A percentile compares a stretch with the other conserved stretches of the same genome.
Conservation (phyloP, 2,329 filamentous ascomycete genomes). For the Fusarium brevicatenulatum region DNA sequence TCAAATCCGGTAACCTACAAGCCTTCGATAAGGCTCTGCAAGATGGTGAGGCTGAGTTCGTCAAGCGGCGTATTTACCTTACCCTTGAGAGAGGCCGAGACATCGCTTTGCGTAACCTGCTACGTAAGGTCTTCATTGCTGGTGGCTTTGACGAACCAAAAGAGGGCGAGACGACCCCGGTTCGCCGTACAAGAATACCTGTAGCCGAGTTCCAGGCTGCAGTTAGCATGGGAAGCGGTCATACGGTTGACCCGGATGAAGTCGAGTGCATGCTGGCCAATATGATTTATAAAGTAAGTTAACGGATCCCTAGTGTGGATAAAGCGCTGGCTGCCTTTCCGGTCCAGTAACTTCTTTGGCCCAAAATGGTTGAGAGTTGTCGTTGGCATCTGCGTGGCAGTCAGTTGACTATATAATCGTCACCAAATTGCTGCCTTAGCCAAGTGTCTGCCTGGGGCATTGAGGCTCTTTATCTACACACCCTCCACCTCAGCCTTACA, state of each 20-base stretch:
- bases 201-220: slow-evolving; percentile 87
- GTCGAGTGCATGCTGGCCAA: slow-evolving; percentile 96
- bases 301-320: slow-evolving; percentile 2
- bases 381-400: slow-evolving; percentile 25
- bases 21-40: slow-evolving; percentile 86
- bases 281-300: slow-evolving; percentile 93
- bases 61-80: slow-evolving; percentile 91
- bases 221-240: slow-evolving; percentile 76
- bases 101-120: slow-evolving; percentile 88
- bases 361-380: neutral
- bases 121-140: slow-evolving; percentile 88
- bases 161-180: slow-evolving; percentile 69
- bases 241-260: slow-evolving; percentile 84
- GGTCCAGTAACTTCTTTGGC: neutral
- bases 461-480: slow-evolving; percentile 31
- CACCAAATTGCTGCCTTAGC: slow-evolving; percentile 37
- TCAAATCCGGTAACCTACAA: slow-evolving; percentile 82
- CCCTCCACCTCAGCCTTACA: slow-evolving; percentile 36
- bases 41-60: slow-evolving; percentile 89
- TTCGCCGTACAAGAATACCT: slow-evolving; percentile 80
- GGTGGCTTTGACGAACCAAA: slow-evolving; percentile 84
- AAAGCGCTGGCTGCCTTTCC: slow-evolving; percentile 16
- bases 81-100: slow-evolving; percentile 93
- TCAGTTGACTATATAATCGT: slow-evolving; percentile 44
- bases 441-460: slow-evolving; percentile 38